Evolutionary conservation across 371 early-diverging fungal species (phyloP).

Genomic region (Gilbertella persicaria): DNA sequence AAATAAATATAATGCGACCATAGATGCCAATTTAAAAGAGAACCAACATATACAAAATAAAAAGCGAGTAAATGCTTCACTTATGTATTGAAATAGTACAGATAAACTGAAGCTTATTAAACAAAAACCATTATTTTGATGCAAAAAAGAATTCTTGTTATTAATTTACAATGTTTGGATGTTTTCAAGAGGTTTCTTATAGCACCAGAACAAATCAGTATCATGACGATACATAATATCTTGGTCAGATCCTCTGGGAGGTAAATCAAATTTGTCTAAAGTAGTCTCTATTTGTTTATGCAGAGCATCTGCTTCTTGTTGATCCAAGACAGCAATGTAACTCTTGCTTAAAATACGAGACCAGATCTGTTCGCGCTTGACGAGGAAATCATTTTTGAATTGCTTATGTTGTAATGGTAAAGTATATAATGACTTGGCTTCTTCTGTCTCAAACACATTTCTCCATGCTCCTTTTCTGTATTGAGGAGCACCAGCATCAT

Average conservation of each 20-base stretch:
- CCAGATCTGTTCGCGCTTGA: constrained; percentile 26
- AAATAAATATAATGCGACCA: too few relatives aligned
- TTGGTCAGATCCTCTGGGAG: constrained; percentile 11
- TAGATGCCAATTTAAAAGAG: too few relatives aligned
- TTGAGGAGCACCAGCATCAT: constrained; percentile 38
- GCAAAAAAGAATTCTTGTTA: too few relatives aligned
- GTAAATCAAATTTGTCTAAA: constrained; percentile 22
- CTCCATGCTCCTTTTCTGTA: constrained; percentile 43
- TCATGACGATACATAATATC: constrained; percentile 34
- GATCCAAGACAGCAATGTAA: constrained; percentile 41
- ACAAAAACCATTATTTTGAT: too few relatives aligned
- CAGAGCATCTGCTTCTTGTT: constrained; percentile 22
- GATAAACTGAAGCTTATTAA: too few relatives aligned
- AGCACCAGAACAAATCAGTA: constrained; percentile 35
- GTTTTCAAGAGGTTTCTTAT: too few relatives aligned
- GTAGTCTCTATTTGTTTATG: constrained; percentile 24
- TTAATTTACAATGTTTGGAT: too few relatives aligned
- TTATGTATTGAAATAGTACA: too few relatives aligned
- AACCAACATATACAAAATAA: too few relatives aligned
- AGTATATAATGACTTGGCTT: constrained; percentile 24
- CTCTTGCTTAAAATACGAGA: constrained; percentile 43
- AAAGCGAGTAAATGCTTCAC: too few relatives aligned
- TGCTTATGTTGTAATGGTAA: constrained; percentile 25
- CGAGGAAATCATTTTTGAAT: constrained; percentile 24
- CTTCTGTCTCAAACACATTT: constrained; percentile 31